Evolutionary conservation across 441 rosid species (phyloP), one percentile per base, ranked within the genome.

Genomic region (Eugenia klotzschiana): DNA sequence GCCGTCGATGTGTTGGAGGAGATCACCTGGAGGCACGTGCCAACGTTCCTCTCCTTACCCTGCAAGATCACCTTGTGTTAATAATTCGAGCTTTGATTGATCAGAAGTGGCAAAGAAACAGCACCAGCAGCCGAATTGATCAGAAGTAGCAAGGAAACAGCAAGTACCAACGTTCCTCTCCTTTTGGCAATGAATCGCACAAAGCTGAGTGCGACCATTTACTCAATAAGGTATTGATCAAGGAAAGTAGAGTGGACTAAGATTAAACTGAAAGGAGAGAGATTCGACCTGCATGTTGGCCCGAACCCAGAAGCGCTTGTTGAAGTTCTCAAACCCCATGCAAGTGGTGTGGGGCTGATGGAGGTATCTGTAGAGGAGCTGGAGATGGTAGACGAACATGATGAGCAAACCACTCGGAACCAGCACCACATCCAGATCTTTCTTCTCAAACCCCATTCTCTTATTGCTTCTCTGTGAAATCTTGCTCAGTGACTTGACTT

Each of bases 251-350:
- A 20, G 46, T 11, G 46, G 25, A 37, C 77, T 20, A 25, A 43
- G 7, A 41, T 20, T 43, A 23, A 43, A 20, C n/a, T 8, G 50
- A 18, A 80, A 2, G 80, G 8, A 2, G 55, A 50, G 51, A 26
- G 25, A 37, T 79, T 85, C 80, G 74, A 87, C 95, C 95, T 90
- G 85, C 92, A 94, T 86, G 51, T 91, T 83, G 80, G 88, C 87
- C 77, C 88, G 89, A 74, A 93, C 98, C 98, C 98, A 94, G 86
- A 91, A 92, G 88, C 85, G 88, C 84, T 88, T 93, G 83, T 93
- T 91, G 46, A 89, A 87, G 91, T 93, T 92, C 87, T 93, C 94
- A 60, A 92, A 93, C 80, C 96, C 98, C 51, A 90, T 87, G 72
- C 87, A 87, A 8, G 96, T 94, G 50, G 91, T 92, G 89, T 92